Base-by-base conservation (phyloP, 768 basidiomycete species). In the Amylocystis lapponica region DNA sequence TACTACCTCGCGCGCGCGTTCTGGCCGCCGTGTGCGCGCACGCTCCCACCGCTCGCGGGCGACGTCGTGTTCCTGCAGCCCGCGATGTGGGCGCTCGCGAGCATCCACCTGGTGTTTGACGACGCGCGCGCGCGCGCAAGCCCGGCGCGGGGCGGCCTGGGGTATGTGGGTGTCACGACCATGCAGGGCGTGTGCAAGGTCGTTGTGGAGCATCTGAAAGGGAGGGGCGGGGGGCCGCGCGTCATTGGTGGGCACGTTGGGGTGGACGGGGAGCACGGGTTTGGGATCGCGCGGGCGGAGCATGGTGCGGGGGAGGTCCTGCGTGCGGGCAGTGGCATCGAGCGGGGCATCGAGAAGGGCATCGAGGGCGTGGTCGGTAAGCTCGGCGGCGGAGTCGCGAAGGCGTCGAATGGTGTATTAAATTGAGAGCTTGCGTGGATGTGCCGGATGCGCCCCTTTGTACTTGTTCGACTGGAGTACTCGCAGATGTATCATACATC, bases 1-100 rank as follows among this genome's bases (percentile, higher is more conserved):
- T 74, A 78, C 55, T 76, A 82, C 54, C 62, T 76, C 27, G 43
- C 65, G 20, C 74, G 77, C 33, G 53, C 67, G 34, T 52, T 70
- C 25, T 57, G 79, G 36, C 57, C 56, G 34, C 30, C 49, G 11
- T 47, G 81, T 29, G 69, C 48, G 23, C 37, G 39, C 39, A 36
- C 58, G 41, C 33, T 64, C 17, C 62, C 61, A 1, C 40, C 47
- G 20, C 38, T 60, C 37, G 36, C 23, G 16, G 63, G 62, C 17
- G 66, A 69, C 41, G 44, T 68, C 34, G 46, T 66, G 20, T 59
- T 59, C 50, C 58, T 71, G 34, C 69, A 70, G 47, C 69, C 69
- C 11, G 61, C 69, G 3, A 47, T 65, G 46, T 68, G 63, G 51
- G 54, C 51, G 26, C 57, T 70, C 17, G 56, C 60, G 12, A 48